These are phyloP conservation scores for Spathaspora sp. DNA, from an alignment of 1,139 yeast genomes.

Conservation along the genomic window DNA sequence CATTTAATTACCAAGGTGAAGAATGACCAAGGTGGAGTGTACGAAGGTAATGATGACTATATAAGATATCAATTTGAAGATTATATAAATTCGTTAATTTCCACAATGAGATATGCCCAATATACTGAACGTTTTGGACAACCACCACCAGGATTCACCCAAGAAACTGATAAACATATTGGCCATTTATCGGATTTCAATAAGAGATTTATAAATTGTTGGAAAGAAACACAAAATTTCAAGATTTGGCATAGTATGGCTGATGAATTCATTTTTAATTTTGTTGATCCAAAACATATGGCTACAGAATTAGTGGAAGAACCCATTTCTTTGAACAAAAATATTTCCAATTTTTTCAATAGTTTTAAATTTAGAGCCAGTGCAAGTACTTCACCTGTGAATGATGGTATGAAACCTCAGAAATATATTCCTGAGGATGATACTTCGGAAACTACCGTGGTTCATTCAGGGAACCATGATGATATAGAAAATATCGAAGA, in stretches of 20 bases:
- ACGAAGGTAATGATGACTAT: conserved; percentile 82
- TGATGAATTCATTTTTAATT: conserved; percentile 86
- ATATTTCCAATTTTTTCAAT: conserved; percentile 27
- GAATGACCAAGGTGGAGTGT: conserved; percentile 21
- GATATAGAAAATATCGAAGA: conserved; percentile 13
- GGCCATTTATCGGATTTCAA: conserved; percentile 48
- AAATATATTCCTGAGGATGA: conserved; percentile 18
- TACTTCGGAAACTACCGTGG: conserved; percentile 2
- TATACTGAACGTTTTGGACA: conserved; percentile 47
- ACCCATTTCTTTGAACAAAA: conserved; percentile 15
- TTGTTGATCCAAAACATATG: conserved; percentile 77
- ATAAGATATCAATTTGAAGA: conserved; percentile 89
- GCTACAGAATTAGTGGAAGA: conserved; percentile 27
- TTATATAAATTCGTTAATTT: conserved; percentile 71
- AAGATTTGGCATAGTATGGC: conserved; percentile 69
- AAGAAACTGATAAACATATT: conserved; percentile 12
- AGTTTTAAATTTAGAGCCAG: conserved; percentile 20
- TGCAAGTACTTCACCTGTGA: conserved; percentile 6
- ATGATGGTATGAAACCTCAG: conserved; percentile 16
- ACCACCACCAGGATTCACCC: conserved; percentile 46
- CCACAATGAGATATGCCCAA: conserved; percentile 69
- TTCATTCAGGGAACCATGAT: conserved; percentile 10
- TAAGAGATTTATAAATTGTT: conserved; percentile 53
- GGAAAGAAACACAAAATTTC: conserved; percentile 71
- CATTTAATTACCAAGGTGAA: conserved; percentile 23